Evolutionary conservation across 257 asterid species (phyloP), one percentile per base, ranked within the genome.

Genomic region (Leonotis leonurus): DNA sequence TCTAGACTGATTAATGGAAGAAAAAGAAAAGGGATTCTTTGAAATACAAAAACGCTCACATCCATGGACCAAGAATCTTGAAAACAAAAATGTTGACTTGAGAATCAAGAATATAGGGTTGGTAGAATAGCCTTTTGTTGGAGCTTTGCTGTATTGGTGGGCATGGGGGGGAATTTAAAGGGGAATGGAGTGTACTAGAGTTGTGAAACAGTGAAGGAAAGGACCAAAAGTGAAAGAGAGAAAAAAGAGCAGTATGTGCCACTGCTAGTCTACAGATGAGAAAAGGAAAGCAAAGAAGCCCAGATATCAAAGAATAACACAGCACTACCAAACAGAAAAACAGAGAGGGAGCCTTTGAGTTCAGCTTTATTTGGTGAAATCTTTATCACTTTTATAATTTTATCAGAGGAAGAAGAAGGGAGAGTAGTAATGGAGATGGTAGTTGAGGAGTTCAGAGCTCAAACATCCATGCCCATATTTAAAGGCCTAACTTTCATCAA

Each of bases 281-380:
- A 57, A 64, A 43, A 40, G 54, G 44, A 33, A 46, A 52, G 61
- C 45, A 61, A 65, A 56, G 63, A 39, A 63, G 68, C 74, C 54
- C 84, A 68, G 49, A 48, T 81, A 70, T 70, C 81, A 48, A 68
- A 63, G 71, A 63, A 36, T 68, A 62, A 56, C n/a, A n/a, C 62
- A 77, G 71, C 70, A 43, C 43, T 39, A 69, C 29, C 43, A 59
- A 73, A 61, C n/a, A n/a, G n/a, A n/a, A n/a, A 71, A 68, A 48
- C 40, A 74, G 70, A 73, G 30, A 48, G 49, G 14, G 55, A 20
- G n/a, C n/a, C n/a, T n/a, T n/a, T n/a, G 53, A 17, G 25, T n/a
- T n/a, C 29, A 21, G 69, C 75, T 78, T 83, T 72, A 49, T 72
- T 73, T 37, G 64, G 53, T 62, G 57, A 56, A 68, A 17, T 77